phyloP scores from a whole-genome alignment of 1,139 yeast species.

The Blastobotrys arbuscula region DNA sequence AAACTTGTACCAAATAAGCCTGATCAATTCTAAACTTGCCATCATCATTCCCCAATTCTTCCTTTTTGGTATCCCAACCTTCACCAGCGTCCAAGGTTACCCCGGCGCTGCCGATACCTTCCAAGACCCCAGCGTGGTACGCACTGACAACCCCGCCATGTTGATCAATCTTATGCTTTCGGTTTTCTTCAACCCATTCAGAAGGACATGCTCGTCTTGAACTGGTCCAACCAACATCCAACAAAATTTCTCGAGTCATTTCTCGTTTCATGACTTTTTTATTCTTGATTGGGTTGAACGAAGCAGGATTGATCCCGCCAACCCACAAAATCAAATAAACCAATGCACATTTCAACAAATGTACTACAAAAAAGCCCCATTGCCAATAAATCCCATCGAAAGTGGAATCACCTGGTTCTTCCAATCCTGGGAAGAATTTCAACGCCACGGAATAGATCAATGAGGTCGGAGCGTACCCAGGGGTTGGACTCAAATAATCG shows the following conservation, averaged over 20 bases:
- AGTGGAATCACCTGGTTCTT: constrained; percentile 18
- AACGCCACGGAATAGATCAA: constrained; percentile 40
- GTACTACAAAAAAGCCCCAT: constrained; percentile 64
- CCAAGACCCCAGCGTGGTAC: constrained; percentile 65
- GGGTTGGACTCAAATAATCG: constrained; percentile 82
- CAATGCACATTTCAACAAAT: constrained; percentile 53
- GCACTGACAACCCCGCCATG: constrained; percentile 79
- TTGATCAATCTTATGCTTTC: constrained; percentile 57
- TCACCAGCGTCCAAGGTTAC: constrained; percentile 64
- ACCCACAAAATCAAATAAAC: constrained; percentile 54
- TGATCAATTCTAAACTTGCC: constrained; percentile 27
- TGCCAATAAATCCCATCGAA: constrained; percentile 50
- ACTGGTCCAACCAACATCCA: constrained; percentile 88
- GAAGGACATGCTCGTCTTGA: constrained; percentile 65
- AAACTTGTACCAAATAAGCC: constrained; percentile 25
- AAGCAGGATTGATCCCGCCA: constrained; percentile 74
- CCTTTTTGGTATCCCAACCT: constrained; percentile 45
- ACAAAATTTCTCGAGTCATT: constrained; percentile 50
- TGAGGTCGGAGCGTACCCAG: constrained; percentile 80
- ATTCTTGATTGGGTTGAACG: constrained; percentile 42
- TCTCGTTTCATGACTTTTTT: constrained; percentile 30
- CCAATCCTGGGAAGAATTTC: constrained; percentile 25
- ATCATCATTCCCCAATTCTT: constrained; percentile 16
- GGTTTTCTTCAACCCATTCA: constrained; percentile 67
- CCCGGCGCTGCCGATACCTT: constrained; percentile 53